Percentiles rank a stretch among this genome's conserved stretches.
phyloP scores from a whole-genome alignment of 2,329 filamentous ascomycete species.

The Pestalotiopsis sp. region DNA sequence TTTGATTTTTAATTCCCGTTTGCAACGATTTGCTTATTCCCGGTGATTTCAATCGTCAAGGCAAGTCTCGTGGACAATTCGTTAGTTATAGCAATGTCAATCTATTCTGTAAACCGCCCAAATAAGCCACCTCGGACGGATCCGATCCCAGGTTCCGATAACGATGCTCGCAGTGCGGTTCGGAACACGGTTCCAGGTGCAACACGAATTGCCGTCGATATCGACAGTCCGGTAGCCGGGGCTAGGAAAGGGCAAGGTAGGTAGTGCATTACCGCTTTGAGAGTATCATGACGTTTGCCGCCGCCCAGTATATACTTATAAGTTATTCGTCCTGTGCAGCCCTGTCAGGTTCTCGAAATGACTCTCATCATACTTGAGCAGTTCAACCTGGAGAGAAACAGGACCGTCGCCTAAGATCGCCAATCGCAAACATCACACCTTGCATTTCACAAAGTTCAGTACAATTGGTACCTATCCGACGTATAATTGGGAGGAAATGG shows the following conservation, averaged over 20 bases:
- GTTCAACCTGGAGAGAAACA: neutral
- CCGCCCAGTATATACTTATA: neutral
- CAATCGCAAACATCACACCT: neutral
- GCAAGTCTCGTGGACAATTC: neutral
- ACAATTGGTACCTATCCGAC: neutral
- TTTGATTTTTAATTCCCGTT: neutral
- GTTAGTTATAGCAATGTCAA: neutral
- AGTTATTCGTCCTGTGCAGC: neutral
- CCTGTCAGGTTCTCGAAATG: neutral
- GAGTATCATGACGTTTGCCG: neutral
- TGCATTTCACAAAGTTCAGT: neutral
- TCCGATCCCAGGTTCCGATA: conserved; percentile 3
- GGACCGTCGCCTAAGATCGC: neutral
- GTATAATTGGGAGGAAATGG: neutral
- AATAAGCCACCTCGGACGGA: conserved; percentile 5
- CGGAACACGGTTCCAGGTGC: conserved; percentile 7
- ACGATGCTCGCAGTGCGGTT: neutral
- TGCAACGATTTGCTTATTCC: neutral
- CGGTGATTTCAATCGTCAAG: neutral
- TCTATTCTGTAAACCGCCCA: neutral
- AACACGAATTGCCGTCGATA: neutral
- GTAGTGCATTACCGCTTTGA: neutral
- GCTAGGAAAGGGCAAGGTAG: neutral
- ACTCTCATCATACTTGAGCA: neutral
- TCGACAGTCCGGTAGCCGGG: neutral